Conservation (phyloP, 2,329 filamentous ascomycete genomes). For the Microdochium nivale region DNA sequence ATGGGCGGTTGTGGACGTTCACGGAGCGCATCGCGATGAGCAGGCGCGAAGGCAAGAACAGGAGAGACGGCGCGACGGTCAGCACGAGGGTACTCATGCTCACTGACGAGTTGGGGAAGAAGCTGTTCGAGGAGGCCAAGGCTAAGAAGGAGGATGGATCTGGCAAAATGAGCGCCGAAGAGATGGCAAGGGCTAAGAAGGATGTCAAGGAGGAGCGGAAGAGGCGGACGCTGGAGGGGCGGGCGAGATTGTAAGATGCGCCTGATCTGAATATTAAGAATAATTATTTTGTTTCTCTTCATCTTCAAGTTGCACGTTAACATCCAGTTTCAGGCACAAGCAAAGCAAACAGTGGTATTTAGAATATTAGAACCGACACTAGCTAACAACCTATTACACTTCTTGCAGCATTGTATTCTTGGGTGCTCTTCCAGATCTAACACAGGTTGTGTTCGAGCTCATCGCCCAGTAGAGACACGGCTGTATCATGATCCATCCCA, state of each 20-base stretch:
- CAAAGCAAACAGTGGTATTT: too few relatives aligned
- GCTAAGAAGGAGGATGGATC: slow-evolving; percentile 26
- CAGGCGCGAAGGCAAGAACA: slow-evolving; percentile 87
- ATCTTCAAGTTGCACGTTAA: too few relatives aligned
- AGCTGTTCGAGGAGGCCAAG: slow-evolving; percentile 55
- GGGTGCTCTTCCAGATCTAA: too few relatives aligned
- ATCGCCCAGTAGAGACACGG: too few relatives aligned
- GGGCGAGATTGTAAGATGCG: slow-evolving; percentile 37
- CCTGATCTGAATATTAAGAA: too few relatives aligned
- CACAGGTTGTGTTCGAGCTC: too few relatives aligned
- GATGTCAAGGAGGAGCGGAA: slow-evolving; percentile 36
- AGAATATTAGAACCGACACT: too few relatives aligned
- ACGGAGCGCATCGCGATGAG: slow-evolving; percentile 78
- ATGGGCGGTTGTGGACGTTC: slow-evolving; percentile 83
- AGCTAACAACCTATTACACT: too few relatives aligned
- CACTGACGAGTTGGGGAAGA: slow-evolving; percentile 63
- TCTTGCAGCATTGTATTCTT: too few relatives aligned
- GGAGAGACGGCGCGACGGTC: slow-evolving; percentile 86
- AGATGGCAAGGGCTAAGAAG: slow-evolving; percentile 33
- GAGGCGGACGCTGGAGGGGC: slow-evolving; percentile 38
- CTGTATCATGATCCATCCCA: too few relatives aligned
- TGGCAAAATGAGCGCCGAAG: slow-evolving; percentile 40
- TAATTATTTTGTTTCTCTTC: too few relatives aligned
- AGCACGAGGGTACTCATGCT: slow-evolving; percentile 71
- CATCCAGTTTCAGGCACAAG: too few relatives aligned